phyloP scores from a whole-genome alignment of 2,329 filamentous ascomycete species.

The Penicillium carneum region DNA sequence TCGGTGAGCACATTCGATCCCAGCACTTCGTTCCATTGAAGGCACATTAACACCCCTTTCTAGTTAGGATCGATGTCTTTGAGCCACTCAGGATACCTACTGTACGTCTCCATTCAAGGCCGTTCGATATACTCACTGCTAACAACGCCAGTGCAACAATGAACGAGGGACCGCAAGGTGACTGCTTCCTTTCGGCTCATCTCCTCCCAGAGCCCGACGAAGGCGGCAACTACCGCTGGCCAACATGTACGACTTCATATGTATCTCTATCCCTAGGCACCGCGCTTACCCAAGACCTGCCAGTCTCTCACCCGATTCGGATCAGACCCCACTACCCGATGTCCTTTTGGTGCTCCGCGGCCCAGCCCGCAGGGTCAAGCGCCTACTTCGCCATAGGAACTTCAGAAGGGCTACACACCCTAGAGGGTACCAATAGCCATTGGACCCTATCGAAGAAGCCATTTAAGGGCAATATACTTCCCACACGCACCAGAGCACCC shows the following conservation, averaged over 20 bases:
- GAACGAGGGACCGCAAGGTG: slow-evolving; percentile 45
- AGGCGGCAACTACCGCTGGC: slow-evolving; percentile 44
- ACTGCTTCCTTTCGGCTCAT: slow-evolving; percentile 43
- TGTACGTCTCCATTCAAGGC: slow-evolving; percentile 35
- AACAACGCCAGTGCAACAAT: slow-evolving; percentile 44
- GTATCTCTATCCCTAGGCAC: background rate
- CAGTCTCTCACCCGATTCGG: slow-evolving; percentile 40
- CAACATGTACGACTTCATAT: slow-evolving; percentile 35
- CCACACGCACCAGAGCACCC: background rate
- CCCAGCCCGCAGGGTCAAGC: slow-evolving; percentile 42
- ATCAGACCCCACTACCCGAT: slow-evolving; percentile 34
- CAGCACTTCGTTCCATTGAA: background rate
- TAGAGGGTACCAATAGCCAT: slow-evolving; percentile 39
- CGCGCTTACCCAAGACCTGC: background rate
- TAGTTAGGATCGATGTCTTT: slow-evolving; percentile 49
- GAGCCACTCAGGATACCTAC: slow-evolving; percentile 45
- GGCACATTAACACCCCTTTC: slow-evolving; percentile 6
- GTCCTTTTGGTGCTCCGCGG: slow-evolving; percentile 49
- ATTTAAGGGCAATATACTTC: background rate
- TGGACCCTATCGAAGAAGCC: slow-evolving; percentile 43
- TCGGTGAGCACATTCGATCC: slow-evolving; percentile 34
- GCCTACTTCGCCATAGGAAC: slow-evolving; percentile 50
- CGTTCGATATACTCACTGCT: slow-evolving; percentile 16
- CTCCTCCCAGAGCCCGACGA: slow-evolving; percentile 45
- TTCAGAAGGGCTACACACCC: slow-evolving; percentile 46